These are phyloP conservation scores for Naegleria gruberi DNA, from an alignment of 208 protist genomes.

Conservation along the genomic window DNA sequence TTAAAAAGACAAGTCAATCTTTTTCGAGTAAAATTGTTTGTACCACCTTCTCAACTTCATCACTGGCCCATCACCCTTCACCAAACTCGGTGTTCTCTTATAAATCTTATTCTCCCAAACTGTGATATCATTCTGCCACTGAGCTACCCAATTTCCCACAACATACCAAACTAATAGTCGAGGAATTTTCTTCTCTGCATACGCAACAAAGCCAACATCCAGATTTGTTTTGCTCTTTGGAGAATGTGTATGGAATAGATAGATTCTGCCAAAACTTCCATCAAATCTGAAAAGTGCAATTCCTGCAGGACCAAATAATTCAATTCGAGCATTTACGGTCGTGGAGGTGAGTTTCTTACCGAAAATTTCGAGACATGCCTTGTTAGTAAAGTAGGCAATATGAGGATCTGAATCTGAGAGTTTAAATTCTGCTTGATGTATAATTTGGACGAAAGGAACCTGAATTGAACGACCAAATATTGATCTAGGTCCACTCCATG, in stretches of 20 bases:
- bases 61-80: neutral
- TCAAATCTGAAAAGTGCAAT: neutral
- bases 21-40: neutral
- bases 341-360: neutral
- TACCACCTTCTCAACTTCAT: neutral
- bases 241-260: neutral
- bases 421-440: neutral
- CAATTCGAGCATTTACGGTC: neutral
- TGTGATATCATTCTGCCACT: neutral
- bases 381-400: neutral
- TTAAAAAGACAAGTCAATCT: neutral
- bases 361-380: neutral
- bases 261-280: neutral
- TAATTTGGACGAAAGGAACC: neutral
- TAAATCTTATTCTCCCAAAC: neutral
- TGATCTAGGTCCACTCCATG: neutral
- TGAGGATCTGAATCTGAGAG: neutral
- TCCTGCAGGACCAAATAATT: neutral
- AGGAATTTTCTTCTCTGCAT: neutral
- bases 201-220: neutral
- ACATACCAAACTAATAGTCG: neutral
- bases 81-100: neutral
- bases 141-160: neutral
- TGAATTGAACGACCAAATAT: neutral
- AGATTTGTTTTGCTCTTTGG: neutral